Base-by-base conservation (phyloP, 495 filamentous ascomycete species). In the Lophium mytilinum region DNA sequence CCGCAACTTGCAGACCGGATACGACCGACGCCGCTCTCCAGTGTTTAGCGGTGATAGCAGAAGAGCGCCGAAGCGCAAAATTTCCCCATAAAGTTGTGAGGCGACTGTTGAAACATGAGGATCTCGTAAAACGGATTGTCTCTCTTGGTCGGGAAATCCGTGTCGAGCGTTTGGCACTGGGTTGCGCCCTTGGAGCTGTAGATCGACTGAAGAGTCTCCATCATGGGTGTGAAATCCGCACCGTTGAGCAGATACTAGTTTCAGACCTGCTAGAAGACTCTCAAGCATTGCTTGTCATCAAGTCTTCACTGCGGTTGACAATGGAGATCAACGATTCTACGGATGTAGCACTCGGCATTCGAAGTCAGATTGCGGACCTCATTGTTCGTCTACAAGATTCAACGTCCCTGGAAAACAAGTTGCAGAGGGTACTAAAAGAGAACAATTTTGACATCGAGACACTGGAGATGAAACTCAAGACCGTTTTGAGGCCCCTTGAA, bases 41-140 rank as follows among this genome's bases (percentile, higher is more conserved):
- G 19, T 94, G 89, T 62, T 68, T 96, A 17, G 81, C 86, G 33
- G 80, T 94, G 34, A 69, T 97, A 24, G 85, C 90, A 1, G 83
- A 96, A 61, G 80, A 88, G 61, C 76, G 83, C 58, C 78, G 84
- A 37, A 65, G 68, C 9, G 49, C 65, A 0, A 61, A 56, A 8
- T 71, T 95, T 18, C 84, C 91, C 0, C 78, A 77, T 57, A 75
- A 79, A 49, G 82, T 91, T 14, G 80, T 85, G 52, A 86, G 81
- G 67, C 80, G 83, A 2, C 65, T 96, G 10, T 66, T 88, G 41
- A 84, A 42, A 14, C 34, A 83, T 37, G 64, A 80, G 3, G 73
- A 82, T 37, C 71, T 90, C 1, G 69, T 78, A 21, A 64, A 72
- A 14, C 74, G 79, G 10, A 69, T 96, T 3, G 58, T 78, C 6